These are phyloP conservation scores for Kurtzmaniella quercitrusa DNA, from an alignment of 1,139 yeast genomes.

Conservation along the genomic window DNA sequence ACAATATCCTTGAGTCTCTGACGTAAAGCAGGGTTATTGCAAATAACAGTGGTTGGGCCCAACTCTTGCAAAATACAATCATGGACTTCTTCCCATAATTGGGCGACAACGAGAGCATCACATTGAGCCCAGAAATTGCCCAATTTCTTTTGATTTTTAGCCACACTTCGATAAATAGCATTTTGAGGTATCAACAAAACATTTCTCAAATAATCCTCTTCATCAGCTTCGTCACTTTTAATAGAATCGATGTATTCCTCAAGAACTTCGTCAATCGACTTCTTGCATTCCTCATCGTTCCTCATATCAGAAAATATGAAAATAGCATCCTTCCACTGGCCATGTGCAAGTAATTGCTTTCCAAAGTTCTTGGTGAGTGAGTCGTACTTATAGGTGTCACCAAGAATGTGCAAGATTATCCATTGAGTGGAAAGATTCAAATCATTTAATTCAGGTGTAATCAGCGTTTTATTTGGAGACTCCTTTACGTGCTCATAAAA, in stretches of 20 bases:
- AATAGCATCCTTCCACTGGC: slow-evolving; percentile 56
- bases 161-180: slow-evolving; percentile 50
- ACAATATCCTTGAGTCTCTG: slow-evolving; percentile 39
- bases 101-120: slow-evolving; percentile 59
- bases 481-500: slow-evolving; percentile 13
- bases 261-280: slow-evolving; percentile 41
- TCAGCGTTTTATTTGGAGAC: slow-evolving; percentile 3
- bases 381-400: slow-evolving; percentile 26
- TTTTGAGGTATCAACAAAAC: slow-evolving; percentile 43
- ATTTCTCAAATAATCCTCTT: slow-evolving; percentile 30
- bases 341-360: slow-evolving; percentile 44
- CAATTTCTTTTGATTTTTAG: slow-evolving; percentile 36
- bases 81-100: slow-evolving; percentile 63
- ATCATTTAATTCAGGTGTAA: background rate
- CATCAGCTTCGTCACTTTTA: slow-evolving; percentile 20
- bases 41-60: slow-evolving; percentile 66
- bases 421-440: background rate
- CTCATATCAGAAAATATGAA: slow-evolving; percentile 55
- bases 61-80: slow-evolving; percentile 48
- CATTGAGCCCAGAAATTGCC: slow-evolving; percentile 60
- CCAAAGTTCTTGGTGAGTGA: slow-evolving; percentile 48
- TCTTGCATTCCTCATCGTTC: slow-evolving; percentile 38
- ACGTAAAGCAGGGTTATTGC: slow-evolving; percentile 32
- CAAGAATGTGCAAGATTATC: background rate
- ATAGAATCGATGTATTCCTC: slow-evolving; percentile 44